phyloP scores from a whole-genome alignment of 768 basidiomycete genomes.

The Leucosporidium scottii region DNA sequence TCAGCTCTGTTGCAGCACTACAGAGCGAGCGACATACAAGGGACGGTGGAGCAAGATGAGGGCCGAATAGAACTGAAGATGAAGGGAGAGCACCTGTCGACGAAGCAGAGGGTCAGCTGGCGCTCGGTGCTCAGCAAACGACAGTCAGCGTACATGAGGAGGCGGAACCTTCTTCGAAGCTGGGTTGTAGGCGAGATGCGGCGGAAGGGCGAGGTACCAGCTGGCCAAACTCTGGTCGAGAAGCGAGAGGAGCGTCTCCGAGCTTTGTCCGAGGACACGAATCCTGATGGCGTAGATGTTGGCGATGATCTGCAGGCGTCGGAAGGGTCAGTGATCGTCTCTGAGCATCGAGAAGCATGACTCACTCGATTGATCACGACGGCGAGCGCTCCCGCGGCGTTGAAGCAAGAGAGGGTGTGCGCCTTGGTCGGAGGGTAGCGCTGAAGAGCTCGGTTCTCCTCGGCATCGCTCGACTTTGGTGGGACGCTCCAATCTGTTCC shows the following conservation, averaged over 20 bases:
- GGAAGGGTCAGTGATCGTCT: neutral
- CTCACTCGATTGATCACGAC: constrained; percentile 36
- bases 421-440: constrained; percentile 16
- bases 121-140: too few species aligned
- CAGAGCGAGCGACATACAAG: constrained; percentile 29
- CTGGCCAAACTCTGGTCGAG: constrained; percentile 39
- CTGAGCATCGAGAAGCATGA: neutral
- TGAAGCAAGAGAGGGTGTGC: constrained; percentile 38
- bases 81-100: constrained; percentile 33
- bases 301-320: constrained; percentile 29
- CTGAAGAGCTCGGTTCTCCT: constrained; percentile 12
- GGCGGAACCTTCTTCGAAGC: constrained; percentile 33
- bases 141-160: constrained; percentile 30
- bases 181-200: constrained; percentile 35
- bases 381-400: constrained; percentile 35
- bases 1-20: too few species aligned
- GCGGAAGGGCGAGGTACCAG: constrained; percentile 39
- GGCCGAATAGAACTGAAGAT: constrained; percentile 40
- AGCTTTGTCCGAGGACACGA: constrained; percentile 36
- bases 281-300: constrained; percentile 40
- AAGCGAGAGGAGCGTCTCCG: constrained; percentile 33
- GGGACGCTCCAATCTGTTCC: constrained; percentile 33
- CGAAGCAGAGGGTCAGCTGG: neutral
- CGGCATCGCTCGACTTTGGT: constrained; percentile 15
- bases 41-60: constrained; percentile 41